These are phyloP conservation scores for Paraphaeosphaeria minitans DNA, from an alignment of 2,329 filamentous ascomycete genomes.

Conservation along the genomic window DNA sequence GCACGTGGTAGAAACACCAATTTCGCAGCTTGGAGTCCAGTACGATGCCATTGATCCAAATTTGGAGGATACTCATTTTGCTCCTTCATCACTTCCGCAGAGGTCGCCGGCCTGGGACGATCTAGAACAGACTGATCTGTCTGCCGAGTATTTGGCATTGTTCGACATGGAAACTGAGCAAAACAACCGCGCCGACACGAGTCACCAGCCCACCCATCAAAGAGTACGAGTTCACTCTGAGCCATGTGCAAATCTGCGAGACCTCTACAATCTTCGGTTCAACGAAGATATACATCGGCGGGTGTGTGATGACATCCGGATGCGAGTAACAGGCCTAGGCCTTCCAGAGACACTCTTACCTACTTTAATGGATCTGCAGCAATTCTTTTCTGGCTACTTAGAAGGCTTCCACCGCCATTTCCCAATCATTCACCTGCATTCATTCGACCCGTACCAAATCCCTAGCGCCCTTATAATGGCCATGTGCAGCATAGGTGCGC, in stretches of 20 bases:
- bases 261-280: slow-evolving; percentile 12
- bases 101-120: neutral
- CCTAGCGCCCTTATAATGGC: slow-evolving; percentile 40
- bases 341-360: slow-evolving; percentile 19
- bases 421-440: slow-evolving; percentile 42
- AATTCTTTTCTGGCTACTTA: slow-evolving; percentile 38
- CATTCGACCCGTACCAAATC: slow-evolving; percentile 30
- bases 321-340: slow-evolving; percentile 12
- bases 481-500: slow-evolving; percentile 46
- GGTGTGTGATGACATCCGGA: slow-evolving; percentile 19
- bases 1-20: neutral
- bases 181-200: neutral
- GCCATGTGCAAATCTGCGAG: slow-evolving; percentile 5
- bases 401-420: slow-evolving; percentile 43
- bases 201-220: neutral
- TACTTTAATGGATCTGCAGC: slow-evolving; percentile 28
- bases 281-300: slow-evolving; percentile 11
- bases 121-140: slow-evolving; percentile 4
- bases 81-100: neutral
- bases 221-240: slow-evolving; percentile 12
- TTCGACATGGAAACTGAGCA: slow-evolving; percentile 11
- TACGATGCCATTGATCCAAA: slow-evolving; percentile 8
- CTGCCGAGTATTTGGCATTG: slow-evolving; percentile 8
- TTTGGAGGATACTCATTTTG: slow-evolving; percentile 4
- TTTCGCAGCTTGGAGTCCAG: slow-evolving; percentile 3